Evolutionary conservation across 345 rosid species (phyloP).

Genomic region (Populus deltoides): DNA sequence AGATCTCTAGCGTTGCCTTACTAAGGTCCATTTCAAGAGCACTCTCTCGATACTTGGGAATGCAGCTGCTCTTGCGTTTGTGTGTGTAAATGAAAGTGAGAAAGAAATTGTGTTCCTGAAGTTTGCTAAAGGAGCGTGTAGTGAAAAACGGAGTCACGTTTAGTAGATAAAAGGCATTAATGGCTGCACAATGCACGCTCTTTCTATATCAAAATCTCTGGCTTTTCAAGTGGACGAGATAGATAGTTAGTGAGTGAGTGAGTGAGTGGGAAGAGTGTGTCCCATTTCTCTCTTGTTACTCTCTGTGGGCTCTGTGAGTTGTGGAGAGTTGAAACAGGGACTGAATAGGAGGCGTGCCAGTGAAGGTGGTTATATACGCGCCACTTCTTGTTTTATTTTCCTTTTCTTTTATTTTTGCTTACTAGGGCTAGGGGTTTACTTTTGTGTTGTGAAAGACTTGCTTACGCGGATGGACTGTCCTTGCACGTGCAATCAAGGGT

Average conservation of each 20-base stretch:
- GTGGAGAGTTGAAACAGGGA: slow-evolving; percentile 18
- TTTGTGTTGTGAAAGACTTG: slow-evolving; percentile 2
- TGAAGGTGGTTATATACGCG: slow-evolving; percentile 18
- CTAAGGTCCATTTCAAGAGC: slow-evolving; percentile 63
- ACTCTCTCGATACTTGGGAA: not conserved
- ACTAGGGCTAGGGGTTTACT: not conserved
- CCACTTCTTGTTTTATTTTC: not conserved
- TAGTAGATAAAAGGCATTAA: slow-evolving; percentile 36
- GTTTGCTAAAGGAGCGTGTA: not conserved
- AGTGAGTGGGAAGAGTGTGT: not conserved
- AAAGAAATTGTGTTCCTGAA: not conserved
- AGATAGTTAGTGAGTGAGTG: not conserved
- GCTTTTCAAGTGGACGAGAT: slow-evolving; percentile 4
- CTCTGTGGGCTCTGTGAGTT: slow-evolving; percentile 11
- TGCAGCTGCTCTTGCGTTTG: not conserved
- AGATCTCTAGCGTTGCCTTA: slow-evolving; percentile 87
- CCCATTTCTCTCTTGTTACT: not conserved
- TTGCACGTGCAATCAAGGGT: slow-evolving; percentile 59
- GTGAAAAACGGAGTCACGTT: slow-evolving; percentile 22
- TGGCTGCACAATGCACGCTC: slow-evolving; percentile 12
- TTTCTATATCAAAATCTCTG: slow-evolving; percentile 2
- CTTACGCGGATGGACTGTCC: slow-evolving; percentile 35
- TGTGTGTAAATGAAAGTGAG: not conserved
- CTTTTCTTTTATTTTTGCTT: not conserved
- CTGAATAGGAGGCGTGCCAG: slow-evolving; percentile 10